A percentile compares a stretch with the other conserved stretches of the same genome.
phyloP scores from a whole-genome alignment of 2,329 filamentous ascomycete genomes.

The Ophiostoma sp. region DNA sequence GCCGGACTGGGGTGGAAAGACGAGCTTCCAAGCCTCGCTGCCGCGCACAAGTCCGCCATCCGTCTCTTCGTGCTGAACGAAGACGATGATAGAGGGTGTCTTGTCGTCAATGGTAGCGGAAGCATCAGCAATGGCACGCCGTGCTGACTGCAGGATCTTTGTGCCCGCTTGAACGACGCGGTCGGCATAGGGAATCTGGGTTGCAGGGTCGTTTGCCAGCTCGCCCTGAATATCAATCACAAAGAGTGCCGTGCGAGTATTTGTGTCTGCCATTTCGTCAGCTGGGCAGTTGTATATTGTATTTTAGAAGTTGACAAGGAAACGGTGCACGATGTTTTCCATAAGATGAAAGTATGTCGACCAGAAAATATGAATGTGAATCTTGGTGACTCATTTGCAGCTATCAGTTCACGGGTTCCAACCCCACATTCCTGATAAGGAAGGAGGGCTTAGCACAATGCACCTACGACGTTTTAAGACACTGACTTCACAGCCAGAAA shows the following conservation, averaged over 20 bases:
- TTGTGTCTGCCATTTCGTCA: not conserved
- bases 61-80: conserved; percentile 5
- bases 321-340: not conserved
- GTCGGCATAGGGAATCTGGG: not conserved
- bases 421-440: not conserved
- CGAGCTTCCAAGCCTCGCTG: conserved; percentile 3
- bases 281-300: not conserved
- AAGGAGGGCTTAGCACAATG: not conserved
- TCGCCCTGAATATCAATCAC: not conserved
- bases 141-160: not conserved
- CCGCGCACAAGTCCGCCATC: not conserved
- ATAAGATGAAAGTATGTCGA: not conserved
- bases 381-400: not conserved
- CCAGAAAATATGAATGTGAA: not conserved
- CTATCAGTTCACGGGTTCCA: not conserved
- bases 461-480: too few relatives aligned
- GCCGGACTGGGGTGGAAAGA: not conserved
- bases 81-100: not conserved
- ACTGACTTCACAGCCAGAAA: too few relatives aligned
- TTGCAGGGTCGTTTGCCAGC: not conserved
- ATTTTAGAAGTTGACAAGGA: not conserved
- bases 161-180: not conserved
- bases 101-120: not conserved
- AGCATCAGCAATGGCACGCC: not conserved
- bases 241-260: not conserved